Conservation (phyloP, 768 basidiomycete species). For the Postia placenta region DNA sequence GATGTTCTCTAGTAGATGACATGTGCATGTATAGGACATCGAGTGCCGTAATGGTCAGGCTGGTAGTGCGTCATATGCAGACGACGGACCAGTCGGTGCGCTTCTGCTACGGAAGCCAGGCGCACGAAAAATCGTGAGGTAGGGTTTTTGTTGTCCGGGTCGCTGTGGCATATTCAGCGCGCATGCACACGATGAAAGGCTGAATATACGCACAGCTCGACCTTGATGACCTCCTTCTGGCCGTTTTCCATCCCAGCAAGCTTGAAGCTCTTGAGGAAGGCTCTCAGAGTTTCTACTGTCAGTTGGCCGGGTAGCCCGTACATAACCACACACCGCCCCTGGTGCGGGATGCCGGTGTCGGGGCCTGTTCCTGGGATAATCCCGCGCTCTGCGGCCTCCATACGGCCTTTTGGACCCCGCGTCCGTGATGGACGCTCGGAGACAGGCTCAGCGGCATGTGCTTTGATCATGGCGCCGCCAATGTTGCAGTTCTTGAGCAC, state of each 20-base stretch:
- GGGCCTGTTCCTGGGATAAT: slow-evolving; percentile 39
- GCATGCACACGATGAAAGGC: not conserved
- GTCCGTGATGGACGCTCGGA: slow-evolving; percentile 13
- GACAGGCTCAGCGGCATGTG: slow-evolving; percentile 25
- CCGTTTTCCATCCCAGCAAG: slow-evolving; percentile 33
- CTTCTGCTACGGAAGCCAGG: slow-evolving; percentile 53
- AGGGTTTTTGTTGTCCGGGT: too few species aligned
- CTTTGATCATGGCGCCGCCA: slow-evolving; percentile 36
- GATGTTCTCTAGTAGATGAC: slow-evolving; percentile 39
- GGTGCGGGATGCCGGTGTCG: slow-evolving; percentile 42
- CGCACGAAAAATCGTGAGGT: slow-evolving; percentile 51
- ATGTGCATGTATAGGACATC: slow-evolving; percentile 40
- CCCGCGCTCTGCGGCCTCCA: slow-evolving; percentile 31
- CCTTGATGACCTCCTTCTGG: slow-evolving; percentile 41
- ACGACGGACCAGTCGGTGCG: slow-evolving; percentile 58
- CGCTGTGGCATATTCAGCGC: not conserved
- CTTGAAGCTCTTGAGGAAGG: slow-evolving; percentile 38
- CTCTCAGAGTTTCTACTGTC: slow-evolving; percentile 27
- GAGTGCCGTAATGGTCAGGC: slow-evolving; percentile 28
- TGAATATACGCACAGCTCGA: slow-evolving; percentile 39
- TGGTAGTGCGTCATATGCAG: slow-evolving; percentile 52
- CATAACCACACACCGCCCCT: slow-evolving; percentile 50
- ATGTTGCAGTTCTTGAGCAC: slow-evolving; percentile 39
- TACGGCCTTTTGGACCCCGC: slow-evolving; percentile 37
- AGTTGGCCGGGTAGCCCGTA: slow-evolving; percentile 56